Base-by-base conservation (phyloP, 2,329 filamentous ascomycete genomes). In the Sclerotinia minor region DNA sequence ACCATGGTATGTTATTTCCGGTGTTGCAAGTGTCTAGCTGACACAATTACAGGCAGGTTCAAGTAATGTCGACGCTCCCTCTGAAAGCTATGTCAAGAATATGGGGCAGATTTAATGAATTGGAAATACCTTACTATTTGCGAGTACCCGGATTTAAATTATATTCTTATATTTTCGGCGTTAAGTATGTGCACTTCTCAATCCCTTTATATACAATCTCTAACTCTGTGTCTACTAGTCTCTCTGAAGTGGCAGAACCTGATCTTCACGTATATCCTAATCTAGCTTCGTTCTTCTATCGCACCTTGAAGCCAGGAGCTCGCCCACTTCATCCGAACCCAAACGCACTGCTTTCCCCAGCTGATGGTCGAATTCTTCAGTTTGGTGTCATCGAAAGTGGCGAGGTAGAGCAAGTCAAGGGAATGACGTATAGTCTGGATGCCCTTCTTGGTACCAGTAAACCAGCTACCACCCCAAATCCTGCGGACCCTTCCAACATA, bases 361-460 rank as follows among this genome's bases (percentile, higher is more conserved):
- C 95, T 6, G 95, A 99, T 78, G 95, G 95, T 58, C 90, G 91
- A 71, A 85, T 99, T 57, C 85, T 99, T 35, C 94, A 98, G 75
- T 97, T 93, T 74, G 95, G 95, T 15, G 89, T 88, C 73, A 97
- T 99, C 68, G 90, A 96, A 75, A 88, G 94, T 75, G 94, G 94
- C 59, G 92, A 97, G 76, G 96, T 99, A 54, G 95, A 99, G 79
- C 95, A 99, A 80, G 94, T 99, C 71, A 99, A 99, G 80, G 95
- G 95, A 69, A 95, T 99, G 84, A 99, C 95, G 0, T 99, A 99
- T 80, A 96, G 90, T 72, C 86, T 99, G 66, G 95, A 99, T 77
- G 94, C 95, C 9, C 85, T 99, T 1, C 85, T 99, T 2, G 95
- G 95, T 64, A 88, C 86, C 71, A 82, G 83, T 70, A 85, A 83